These are phyloP conservation scores for Capronia americana DNA, from an alignment of 2,329 filamentous ascomycete species.

Conservation along the genomic window DNA sequence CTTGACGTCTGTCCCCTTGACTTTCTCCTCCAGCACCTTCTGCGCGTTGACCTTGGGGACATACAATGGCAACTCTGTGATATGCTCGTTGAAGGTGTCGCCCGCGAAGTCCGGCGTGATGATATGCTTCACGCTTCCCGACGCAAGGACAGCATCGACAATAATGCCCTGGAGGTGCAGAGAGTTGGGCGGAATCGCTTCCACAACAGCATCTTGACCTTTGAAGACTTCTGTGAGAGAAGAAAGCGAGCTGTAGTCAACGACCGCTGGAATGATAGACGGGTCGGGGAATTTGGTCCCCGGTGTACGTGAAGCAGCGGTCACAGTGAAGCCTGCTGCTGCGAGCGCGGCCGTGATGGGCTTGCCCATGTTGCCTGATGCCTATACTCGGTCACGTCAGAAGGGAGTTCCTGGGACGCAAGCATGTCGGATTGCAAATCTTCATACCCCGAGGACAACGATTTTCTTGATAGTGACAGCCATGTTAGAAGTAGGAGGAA, in stretches of 20 bases:
- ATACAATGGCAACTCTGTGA: conserved; percentile 23
- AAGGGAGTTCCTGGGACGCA: background rate
- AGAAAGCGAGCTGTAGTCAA: conserved; percentile 39
- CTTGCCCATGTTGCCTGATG: conserved; percentile 25
- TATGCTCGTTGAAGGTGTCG: conserved; percentile 26
- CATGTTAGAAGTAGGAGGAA: conserved; percentile 5
- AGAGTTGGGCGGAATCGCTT: conserved; percentile 24
- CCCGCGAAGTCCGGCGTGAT: conserved; percentile 28
- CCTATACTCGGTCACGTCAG: background rate
- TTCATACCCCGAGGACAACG: conserved; percentile 26
- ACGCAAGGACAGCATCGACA: conserved; percentile 18
- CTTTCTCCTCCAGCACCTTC: conserved; percentile 26
- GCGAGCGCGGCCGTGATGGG: conserved; percentile 25
- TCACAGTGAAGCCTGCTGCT: conserved; percentile 38
- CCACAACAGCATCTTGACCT: conserved; percentile 44
- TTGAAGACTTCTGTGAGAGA: conserved; percentile 40
- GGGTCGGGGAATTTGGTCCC: conserved; percentile 35
- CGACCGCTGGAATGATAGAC: conserved; percentile 36
- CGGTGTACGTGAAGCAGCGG: conserved; percentile 37
- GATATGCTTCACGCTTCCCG: conserved; percentile 25
- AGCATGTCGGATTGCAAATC: background rate
- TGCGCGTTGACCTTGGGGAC: conserved; percentile 27
- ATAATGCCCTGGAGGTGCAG: conserved; percentile 18
- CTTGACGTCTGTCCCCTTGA: conserved; percentile 9
- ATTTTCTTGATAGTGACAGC: conserved; percentile 24